Conservation (phyloP, 1,139 yeast species). For the Debaryomyces coudertii region DNA sequence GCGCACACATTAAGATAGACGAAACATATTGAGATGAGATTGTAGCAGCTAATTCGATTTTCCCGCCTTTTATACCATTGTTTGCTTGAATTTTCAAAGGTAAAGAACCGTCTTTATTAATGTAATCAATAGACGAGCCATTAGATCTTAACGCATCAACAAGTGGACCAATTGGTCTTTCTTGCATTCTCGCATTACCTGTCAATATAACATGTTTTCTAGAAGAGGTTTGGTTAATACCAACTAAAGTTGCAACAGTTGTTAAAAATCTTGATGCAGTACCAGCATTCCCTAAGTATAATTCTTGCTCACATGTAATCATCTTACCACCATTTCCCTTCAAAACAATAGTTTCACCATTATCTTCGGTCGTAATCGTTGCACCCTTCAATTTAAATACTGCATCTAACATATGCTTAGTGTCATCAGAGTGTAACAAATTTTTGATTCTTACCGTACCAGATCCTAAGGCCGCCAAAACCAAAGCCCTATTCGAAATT, state of each 20-base stretch:
- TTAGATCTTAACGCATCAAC: conserved; percentile 86
- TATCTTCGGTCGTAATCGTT: conserved; percentile 74
- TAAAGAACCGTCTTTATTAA: conserved; percentile 77
- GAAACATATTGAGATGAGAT: conserved; percentile 97
- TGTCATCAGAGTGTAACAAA: conserved; percentile 91
- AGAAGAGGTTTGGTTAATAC: conserved; percentile 36
- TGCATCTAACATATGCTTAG: conserved; percentile 92
- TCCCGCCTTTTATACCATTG: conserved; percentile 80
- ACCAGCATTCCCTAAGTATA: conserved; percentile 96
- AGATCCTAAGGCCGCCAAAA: conserved; percentile 86
- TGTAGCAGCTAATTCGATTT: conserved; percentile 92
- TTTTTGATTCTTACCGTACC: conserved; percentile 85
- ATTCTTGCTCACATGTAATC: conserved; percentile 58
- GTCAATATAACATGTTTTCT: conserved; percentile 64
- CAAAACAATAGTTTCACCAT: conserved; percentile 85
- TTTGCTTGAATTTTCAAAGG: conserved; percentile 79
- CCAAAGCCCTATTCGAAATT: conserved; percentile 90
- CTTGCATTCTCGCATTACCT: conserved; percentile 97
- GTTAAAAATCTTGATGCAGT: conserved; percentile 96
- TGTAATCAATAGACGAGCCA: conserved; percentile 74
- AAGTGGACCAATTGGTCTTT: conserved; percentile 94
- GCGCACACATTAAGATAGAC: conserved; percentile 96
- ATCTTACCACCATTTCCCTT: conserved; percentile 85
- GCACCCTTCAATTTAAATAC: conserved; percentile 82
- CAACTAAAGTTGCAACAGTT: conserved; percentile 83